phyloP scores from a whole-genome alignment of 495 filamentous ascomycete genomes.

The Penicillium waksmanii region DNA sequence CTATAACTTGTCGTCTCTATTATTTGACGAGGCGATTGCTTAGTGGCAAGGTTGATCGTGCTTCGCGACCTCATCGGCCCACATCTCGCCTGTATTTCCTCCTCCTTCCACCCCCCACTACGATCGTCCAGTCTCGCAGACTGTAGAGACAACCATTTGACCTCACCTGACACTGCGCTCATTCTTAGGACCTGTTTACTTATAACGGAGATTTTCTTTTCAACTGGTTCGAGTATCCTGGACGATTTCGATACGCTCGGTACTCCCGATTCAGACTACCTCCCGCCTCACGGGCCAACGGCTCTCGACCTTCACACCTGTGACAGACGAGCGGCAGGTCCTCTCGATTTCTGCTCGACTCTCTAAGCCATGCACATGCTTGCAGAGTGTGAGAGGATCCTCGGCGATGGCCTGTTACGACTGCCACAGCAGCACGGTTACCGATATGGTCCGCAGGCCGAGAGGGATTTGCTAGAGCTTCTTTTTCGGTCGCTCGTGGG shows the following conservation, averaged over 20 bases:
- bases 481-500: constrained; percentile 86
- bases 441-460: constrained; percentile 72
- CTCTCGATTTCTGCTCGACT: constrained; percentile 10
- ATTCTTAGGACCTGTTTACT: neutral
- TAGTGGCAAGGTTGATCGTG: constrained; percentile 14
- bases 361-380: constrained; percentile 48
- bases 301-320: constrained; percentile 16
- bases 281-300: constrained; percentile 23
- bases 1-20: neutral
- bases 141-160: constrained; percentile 3
- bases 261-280: constrained; percentile 13
- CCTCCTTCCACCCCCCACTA: constrained; percentile 31
- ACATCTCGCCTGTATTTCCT: constrained; percentile 22
- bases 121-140: constrained; percentile 17
- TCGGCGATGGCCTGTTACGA: constrained; percentile 73
- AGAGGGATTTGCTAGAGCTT: constrained; percentile 68
- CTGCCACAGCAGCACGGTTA: constrained; percentile 69
- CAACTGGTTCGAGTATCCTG: constrained; percentile 6
- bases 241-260: constrained; percentile 13
- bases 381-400: constrained; percentile 75
- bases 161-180: neutral
- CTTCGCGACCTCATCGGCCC: constrained; percentile 25
- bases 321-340: constrained; percentile 23
- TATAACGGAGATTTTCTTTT: neutral
- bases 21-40: constrained; percentile 13